Evolutionary conservation across 1,139 yeast species (phyloP), one percentile per base, ranked within the genome.

Genomic region (Meyerozyma carpophila): DNA sequence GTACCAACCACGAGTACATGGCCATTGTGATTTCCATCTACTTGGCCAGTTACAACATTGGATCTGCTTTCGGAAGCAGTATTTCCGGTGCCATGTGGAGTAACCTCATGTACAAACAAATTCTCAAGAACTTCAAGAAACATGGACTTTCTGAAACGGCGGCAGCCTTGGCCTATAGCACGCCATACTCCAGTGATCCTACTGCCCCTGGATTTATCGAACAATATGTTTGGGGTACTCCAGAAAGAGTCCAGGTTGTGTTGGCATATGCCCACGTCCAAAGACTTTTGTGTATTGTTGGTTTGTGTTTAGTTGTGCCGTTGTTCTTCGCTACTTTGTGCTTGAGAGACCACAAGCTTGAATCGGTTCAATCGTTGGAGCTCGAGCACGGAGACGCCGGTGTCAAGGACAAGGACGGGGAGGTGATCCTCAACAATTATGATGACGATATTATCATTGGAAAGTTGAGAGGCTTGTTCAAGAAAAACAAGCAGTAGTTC

Each of bases 71-170:
- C 41, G 82, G 82, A 28, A 57, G 71, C 16, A 56, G 78, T 37
- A 68, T 82, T 28, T 73, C 84, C 16, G 88, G 87, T 55, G 84
- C 86, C 18, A 68, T 82, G 36, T 82, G 87, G 87, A 78, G 84
- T 29, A 55, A 76, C 50, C 50, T 66, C 31, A 58, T 79, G 55
- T 72, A 69, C 44, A 53, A 50, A 6, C 57, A 62, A 43, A 58
- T 74, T 24, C 41, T 47, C n/a, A 54, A 53, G 37, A 46, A 56
- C 36, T 32, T 47, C 39, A 44, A 52, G 51, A 31, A 7, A 10
- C 11, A 13, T 14, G 29, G 29, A 10, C 39, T 36, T 11, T 24
- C 18, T 25, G n/a, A 10, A 18, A 11, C 25, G 11, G 26, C n/a
- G 5, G 37, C 37, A 9, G 21, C 5, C 2, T 21, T 48, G 32